Base-by-base conservation (phyloP, 2,329 filamentous ascomycete species). In the Fusarium lateritium region DNA sequence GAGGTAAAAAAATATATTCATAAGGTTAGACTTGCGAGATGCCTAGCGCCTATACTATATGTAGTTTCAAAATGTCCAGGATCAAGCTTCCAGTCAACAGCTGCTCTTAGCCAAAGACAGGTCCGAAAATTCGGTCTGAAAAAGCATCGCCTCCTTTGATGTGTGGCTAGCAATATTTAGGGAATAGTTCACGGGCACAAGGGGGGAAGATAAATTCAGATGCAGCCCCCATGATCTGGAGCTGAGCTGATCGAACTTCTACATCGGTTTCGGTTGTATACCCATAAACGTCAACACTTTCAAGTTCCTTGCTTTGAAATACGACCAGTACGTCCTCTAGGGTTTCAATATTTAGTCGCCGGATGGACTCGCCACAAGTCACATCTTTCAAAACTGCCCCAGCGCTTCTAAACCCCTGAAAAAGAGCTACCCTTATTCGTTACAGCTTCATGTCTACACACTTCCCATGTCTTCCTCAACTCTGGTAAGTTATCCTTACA, bases 401-500 rank as follows among this genome's bases (percentile, higher is more conserved):
- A 33, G 55, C 21, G 31, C 31, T 43, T 57, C 36, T 17, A 19
- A 39, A 21, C 17, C 43, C n/a, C n/a, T 19, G 4, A 10, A 13
- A 26, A 26, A 21, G 26, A 51, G 31, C 31, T 57, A 26, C 13
- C n/a, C 15, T 36, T 46, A 7, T 36, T 33, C 22, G 17, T 34
- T 21, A 42, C 28, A 31, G 28, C 28, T 31, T 11, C 28, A 31
- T 31, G 24, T 21, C 19, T 21, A 44, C 14, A 31, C 11, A 9
- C 31, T 26, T 19, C 57, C 54, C 13, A 70, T 70, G 60, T 40
- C 57, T 60, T 61, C 55, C 44, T 70, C 69, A 36, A 59, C 42
- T 15, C 45, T 62, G 56, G 72, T 74, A 65, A 22, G 72, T 65
- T 24, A 45, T 39, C n/a, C 33, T 38, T 51, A 19, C n/a, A 51